Conservation (phyloP, 768 basidiomycete species). For the Lentinula guzmanii region DNA sequence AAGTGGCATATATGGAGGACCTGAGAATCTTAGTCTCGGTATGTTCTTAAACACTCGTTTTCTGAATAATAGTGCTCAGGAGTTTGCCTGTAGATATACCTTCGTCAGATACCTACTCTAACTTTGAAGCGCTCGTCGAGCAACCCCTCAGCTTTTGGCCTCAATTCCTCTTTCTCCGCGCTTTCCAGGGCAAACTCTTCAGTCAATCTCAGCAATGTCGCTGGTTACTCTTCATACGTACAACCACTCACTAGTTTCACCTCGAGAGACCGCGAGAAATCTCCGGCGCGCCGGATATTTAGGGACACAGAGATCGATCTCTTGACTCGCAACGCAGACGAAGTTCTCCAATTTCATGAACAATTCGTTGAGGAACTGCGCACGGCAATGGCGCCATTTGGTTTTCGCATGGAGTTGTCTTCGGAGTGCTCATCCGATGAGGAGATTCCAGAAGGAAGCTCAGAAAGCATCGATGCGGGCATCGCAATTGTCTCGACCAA, state of each 20-base stretch:
- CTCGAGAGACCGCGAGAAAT: constrained; percentile 22
- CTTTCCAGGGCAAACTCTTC: constrained; percentile 42
- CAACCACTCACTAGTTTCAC: constrained; percentile 9
- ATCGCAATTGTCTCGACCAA: constrained; percentile 47
- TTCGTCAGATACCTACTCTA: constrained; percentile 42
- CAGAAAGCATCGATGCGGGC: constrained; percentile 32
- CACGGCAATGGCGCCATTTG: constrained; percentile 42
- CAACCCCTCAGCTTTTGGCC: constrained; percentile 29
- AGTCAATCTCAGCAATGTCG: constrained; percentile 24
- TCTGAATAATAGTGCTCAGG: background rate
- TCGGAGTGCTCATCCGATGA: constrained; percentile 11
- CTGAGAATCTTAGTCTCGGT: constrained; percentile 74
- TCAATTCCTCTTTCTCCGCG: constrained; percentile 36
- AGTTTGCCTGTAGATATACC: constrained; percentile 48
- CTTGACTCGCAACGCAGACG: constrained; percentile 62
- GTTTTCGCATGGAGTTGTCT: constrained; percentile 33
- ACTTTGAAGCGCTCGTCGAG: constrained; percentile 37
- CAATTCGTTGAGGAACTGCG: constrained; percentile 53
- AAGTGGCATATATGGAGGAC: constrained; percentile 77
- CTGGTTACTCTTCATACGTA: constrained; percentile 7
- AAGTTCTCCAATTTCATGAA: constrained; percentile 66
- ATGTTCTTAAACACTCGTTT: constrained; percentile 16
- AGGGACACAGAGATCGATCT: constrained; percentile 50
- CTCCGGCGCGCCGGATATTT: constrained; percentile 43
- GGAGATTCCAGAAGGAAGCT: background rate